Evolutionary conservation across 331 rosid species (phyloP), one percentile per base, ranked within the genome.

Genomic region (Prunus yedoensis): DNA sequence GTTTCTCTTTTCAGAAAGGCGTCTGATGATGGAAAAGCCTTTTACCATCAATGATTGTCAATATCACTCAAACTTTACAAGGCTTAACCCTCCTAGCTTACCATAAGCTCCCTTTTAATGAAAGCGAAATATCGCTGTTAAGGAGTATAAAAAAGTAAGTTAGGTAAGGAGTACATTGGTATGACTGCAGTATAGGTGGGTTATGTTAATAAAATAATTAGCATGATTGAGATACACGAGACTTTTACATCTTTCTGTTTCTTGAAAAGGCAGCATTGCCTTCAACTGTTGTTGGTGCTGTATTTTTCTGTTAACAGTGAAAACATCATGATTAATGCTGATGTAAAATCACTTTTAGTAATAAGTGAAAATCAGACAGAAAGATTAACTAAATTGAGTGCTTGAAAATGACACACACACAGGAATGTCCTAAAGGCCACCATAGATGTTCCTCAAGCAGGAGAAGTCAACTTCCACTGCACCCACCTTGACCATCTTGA

Each of bases 361-460:
- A 45, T 32, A 23, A 68, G 28, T 21, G 25, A 18, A 66, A 66
- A 45, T 60, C 61, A 0, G 20, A 18, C 46, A 45, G 30, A 61
- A 46, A 69, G 27, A 65, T 20, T 52, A 20, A 74, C 11, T 8
- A 9, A 21, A n/a, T 8, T 30, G 51, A 25, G n/a, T 30, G 62
- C 68, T 86, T 1, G 38, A 71, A 32, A 62, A 30, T 63, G 54
- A 58, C 57, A 43, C 46, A 28, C 88, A 94, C 0, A 43, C 88
- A 94, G 97, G 91, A 94, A 92, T 78, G 99, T 94, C 73, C 75
- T 94, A n/a, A 94, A 90, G 82, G 94, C 91, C 64, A 92, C 97
- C 1, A 90, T 94, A 6, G 97, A 90, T 30, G 97, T 94, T 23
- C 97, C 93, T 10, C 69, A 87, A 79, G 82, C 77, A n/a, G 99